Evolutionary conservation across 495 filamentous ascomycete species (phyloP), one percentile per base, ranked within the genome.

Genomic region (Talaromyces proteolyticus): DNA sequence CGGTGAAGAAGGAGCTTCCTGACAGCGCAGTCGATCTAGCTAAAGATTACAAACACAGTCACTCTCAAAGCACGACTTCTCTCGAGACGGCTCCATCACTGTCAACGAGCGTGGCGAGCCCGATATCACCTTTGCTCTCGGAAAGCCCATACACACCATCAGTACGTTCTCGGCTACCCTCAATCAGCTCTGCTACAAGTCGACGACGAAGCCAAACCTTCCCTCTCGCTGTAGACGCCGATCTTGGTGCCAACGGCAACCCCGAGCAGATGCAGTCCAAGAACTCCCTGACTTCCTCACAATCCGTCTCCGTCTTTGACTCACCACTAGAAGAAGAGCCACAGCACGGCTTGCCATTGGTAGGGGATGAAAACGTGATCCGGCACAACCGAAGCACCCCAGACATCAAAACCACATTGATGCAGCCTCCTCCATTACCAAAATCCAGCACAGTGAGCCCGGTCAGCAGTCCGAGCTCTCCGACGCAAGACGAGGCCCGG

Each of bases 191-290:
- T 44, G 74, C 74, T 53, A 74, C 75, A 49, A 84, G 82, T 57
- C 80, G 91, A 26, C 91, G 88, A 21, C 81, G 93, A 62, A 94
- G 91, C 65, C 91, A 95, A 66, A 97, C 93, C 0, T 93, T 96
- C 47, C 91, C 93, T 21, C 78, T 83, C 22, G 66, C 86, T 46
- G 68, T 82, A 25, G 87, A 93, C 56, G 76, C 88, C 4, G 82
- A 80, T 42, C 79, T 89, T 57, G 80, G 85, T 38, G 77, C 81
- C 47, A 66, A 82, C 18, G 73, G 83, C 43, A 66, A 73, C 2
- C 73, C 77, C 11, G 86, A 90, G 36, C 75, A 83, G 17, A 41
- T 21, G 19, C 11, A 16, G 14, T 79, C 82, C 6, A 90, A 89
- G 65, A 79, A 78, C 49, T 55, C 55, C 22, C 56, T 65, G 36